These are phyloP conservation scores for Sesbania bispinosa DNA, from an alignment of 306 rosid species.

Conservation along the genomic window DNA sequence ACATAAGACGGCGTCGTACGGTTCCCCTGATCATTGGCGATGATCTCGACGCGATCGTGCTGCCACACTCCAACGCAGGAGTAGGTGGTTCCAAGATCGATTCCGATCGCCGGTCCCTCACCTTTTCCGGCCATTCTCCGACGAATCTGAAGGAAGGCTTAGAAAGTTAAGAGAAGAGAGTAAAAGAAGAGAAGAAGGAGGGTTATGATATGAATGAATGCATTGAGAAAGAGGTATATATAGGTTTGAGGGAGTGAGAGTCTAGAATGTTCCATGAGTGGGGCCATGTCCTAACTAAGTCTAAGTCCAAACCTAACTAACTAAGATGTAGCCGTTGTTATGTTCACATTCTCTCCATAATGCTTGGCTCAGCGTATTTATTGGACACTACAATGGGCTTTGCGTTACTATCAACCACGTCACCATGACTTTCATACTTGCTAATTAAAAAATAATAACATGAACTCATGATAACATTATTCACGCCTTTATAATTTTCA, in stretches of 20 bases:
- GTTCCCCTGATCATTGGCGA: slow-evolving; percentile 85
- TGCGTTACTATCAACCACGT: too few species aligned
- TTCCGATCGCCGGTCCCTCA: slow-evolving; percentile 81
- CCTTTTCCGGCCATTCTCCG: slow-evolving; percentile 61
- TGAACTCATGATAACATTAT: too few species aligned
- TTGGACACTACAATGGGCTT: background rate
- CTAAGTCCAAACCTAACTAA: too few species aligned
- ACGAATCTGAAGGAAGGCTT: background rate
- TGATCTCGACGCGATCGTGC: slow-evolving; percentile 75
- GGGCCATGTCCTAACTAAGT: background rate
- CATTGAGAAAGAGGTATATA: background rate
- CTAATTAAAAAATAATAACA: too few species aligned
- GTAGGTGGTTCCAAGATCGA: slow-evolving; percentile 79
- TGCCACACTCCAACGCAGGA: slow-evolving; percentile 90
- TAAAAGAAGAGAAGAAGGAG: background rate
- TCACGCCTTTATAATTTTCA: too few species aligned
- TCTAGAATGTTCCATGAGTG: slow-evolving; percentile 51
- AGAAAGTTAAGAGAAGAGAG: background rate
- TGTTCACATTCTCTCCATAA: too few species aligned
- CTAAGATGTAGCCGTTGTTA: too few species aligned
- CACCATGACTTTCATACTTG: too few species aligned
- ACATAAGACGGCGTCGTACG: slow-evolving; percentile 79
- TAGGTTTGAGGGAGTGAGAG: background rate
- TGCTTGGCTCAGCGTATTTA: background rate
- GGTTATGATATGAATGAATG: background rate